Conservation (phyloP, 306 rosid species). For the Pterocarpus santalinus region DNA sequence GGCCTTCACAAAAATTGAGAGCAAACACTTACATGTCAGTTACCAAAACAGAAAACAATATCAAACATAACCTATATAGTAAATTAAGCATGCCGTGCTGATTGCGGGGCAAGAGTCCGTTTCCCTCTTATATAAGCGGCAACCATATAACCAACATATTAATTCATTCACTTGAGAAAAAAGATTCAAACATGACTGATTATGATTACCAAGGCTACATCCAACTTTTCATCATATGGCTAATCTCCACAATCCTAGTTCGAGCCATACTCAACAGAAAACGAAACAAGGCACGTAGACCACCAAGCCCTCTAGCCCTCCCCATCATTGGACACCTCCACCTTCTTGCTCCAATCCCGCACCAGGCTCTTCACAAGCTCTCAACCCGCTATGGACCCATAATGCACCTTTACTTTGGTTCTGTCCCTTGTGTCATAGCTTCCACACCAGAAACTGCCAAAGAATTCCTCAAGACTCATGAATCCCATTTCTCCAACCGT, state of each 20-base stretch:
- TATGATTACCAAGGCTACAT: slow-evolving; percentile 45
- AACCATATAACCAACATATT: background rate
- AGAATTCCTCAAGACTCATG: slow-evolving; percentile 72
- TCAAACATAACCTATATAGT: slow-evolving; percentile 35
- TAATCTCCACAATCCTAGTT: slow-evolving; percentile 50
- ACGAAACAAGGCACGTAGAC: slow-evolving; percentile 38
- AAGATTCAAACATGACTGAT: slow-evolving; percentile 46
- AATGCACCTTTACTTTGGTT: slow-evolving; percentile 67
- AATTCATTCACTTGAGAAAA: background rate
- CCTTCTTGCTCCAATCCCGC: slow-evolving; percentile 61
- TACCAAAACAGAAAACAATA: slow-evolving; percentile 32
- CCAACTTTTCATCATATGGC: slow-evolving; percentile 40
- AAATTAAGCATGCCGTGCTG: background rate
- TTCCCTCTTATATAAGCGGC: slow-evolving; percentile 17
- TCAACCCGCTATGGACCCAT: slow-evolving; percentile 67
- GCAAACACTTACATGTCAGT: slow-evolving; percentile 15
- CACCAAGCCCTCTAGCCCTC: slow-evolving; percentile 65
- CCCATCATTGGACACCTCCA: slow-evolving; percentile 78
- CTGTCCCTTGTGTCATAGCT: slow-evolving; percentile 62
- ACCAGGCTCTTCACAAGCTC: slow-evolving; percentile 67
- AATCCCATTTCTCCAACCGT: slow-evolving; percentile 61
- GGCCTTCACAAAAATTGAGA: slow-evolving; percentile 34
- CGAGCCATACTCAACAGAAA: slow-evolving; percentile 48
- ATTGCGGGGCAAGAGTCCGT: background rate
- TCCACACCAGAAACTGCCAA: slow-evolving; percentile 68